Percentiles rank a stretch among this genome's conserved stretches.
These are phyloP conservation scores for Vicia faba DNA, from an alignment of 306 rosid species.

Conservation along the genomic window DNA sequence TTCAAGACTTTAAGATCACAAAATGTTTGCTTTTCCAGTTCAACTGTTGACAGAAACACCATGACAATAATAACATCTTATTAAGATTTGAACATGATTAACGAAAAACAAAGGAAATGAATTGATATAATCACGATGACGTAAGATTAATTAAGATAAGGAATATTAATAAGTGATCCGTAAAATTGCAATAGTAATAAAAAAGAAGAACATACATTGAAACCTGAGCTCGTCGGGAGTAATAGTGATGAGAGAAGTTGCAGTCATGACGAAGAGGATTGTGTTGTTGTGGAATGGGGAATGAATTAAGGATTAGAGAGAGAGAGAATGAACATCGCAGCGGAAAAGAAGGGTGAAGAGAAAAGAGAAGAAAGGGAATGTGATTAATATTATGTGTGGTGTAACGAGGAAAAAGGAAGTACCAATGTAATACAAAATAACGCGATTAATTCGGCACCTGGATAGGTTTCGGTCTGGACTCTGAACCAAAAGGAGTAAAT, in stretches of 20 bases:
- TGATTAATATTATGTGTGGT: conserved; percentile 34
- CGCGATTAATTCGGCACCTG: conserved; percentile 38
- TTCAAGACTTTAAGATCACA: conserved; percentile 85
- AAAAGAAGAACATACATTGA: conserved; percentile 49
- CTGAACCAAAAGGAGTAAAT: neutral
- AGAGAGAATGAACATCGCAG: neutral
- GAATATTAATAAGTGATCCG: too few relatives aligned
- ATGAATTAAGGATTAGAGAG: conserved; percentile 18
- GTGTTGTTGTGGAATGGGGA: conserved; percentile 9
- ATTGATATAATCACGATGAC: neutral
- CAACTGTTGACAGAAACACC: conserved; percentile 62
- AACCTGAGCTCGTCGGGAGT: conserved; percentile 83
- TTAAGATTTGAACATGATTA: neutral
- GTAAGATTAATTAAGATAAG: too few relatives aligned
- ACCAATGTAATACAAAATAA: conserved; percentile 40
- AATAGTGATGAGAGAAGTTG: conserved; percentile 58
- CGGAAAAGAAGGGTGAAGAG: neutral
- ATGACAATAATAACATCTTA: conserved; percentile 33
- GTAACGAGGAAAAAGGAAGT: conserved; percentile 47
- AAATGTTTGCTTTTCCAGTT: conserved; percentile 83
- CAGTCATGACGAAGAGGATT: conserved; percentile 63
- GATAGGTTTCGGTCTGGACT: conserved; percentile 31
- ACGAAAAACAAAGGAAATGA: neutral
- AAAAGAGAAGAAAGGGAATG: conserved; percentile 9
- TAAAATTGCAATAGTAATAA: too few relatives aligned